phyloP scores from a whole-genome alignment of 106 monocot species.

The Allium fistulosum region DNA sequence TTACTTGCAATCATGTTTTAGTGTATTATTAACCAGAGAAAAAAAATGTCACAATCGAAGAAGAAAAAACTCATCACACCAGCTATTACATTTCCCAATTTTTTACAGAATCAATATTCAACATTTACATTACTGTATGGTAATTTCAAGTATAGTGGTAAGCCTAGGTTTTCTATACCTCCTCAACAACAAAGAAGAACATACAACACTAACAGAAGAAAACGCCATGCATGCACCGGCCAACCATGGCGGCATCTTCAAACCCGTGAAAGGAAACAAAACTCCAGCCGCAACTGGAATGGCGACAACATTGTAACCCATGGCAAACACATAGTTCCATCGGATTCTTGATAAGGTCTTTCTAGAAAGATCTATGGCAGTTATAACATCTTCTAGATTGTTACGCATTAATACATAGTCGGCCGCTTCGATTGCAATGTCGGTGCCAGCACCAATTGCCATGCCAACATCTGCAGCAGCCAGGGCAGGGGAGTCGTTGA shows the following conservation, averaged over 20 bases:
- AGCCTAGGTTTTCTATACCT: slow-evolving; percentile 83
- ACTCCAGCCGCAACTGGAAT: slow-evolving; percentile 87
- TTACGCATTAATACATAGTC: slow-evolving; percentile 85
- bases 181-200: slow-evolving; percentile 87
- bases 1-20: too few species aligned
- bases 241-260: slow-evolving; percentile 83
- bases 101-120: too few species aligned
- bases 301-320: slow-evolving; percentile 75
- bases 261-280: slow-evolving; percentile 61
- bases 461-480: slow-evolving; percentile 89
- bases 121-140: slow-evolving; percentile 47
- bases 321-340: slow-evolving; percentile 86
- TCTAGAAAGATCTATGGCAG: slow-evolving; percentile 90
- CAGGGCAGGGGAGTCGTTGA: slow-evolving; percentile 93
- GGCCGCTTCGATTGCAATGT: slow-evolving; percentile 89
- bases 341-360: slow-evolving; percentile 78
- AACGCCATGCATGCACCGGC: slow-evolving; percentile 95
- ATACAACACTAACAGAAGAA: slow-evolving; percentile 87
- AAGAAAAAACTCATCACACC: neutral
- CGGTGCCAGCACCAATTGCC: slow-evolving; percentile 91
- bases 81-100: too few species aligned
- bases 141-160: slow-evolving; percentile 85
- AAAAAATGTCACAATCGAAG: too few species aligned
- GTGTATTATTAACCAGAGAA: too few species aligned
- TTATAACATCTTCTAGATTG: slow-evolving; percentile 89